Conservation (phyloP, 768 basidiomycete species). For the Pseudohyphozyma bogoriensis region DNA sequence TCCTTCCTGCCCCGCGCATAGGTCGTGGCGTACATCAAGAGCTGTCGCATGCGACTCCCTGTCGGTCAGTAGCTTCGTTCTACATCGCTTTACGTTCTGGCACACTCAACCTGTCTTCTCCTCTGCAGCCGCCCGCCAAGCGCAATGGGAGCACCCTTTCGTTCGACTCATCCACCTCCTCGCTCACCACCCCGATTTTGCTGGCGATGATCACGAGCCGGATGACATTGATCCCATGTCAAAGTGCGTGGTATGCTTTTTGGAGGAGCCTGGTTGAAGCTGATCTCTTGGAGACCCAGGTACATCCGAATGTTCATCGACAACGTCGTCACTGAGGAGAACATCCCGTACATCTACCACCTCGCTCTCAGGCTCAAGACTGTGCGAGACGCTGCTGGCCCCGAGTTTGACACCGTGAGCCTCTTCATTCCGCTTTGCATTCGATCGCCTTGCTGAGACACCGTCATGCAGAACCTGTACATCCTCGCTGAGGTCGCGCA, state of each 20-base stretch:
- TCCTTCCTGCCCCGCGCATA: too few relatives aligned
- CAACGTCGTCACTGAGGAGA: conserved; percentile 64
- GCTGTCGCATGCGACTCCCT: too few relatives aligned
- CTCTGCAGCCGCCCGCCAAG: conserved; percentile 3
- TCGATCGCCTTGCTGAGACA: neutral
- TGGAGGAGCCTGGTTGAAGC: neutral
- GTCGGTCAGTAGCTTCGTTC: neutral
- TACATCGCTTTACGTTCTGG: neutral
- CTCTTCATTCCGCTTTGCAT: neutral
- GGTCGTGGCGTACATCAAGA: neutral
- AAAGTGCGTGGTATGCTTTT: conserved; percentile 49
- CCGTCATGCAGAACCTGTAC: conserved; percentile 71
- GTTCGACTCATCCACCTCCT: conserved; percentile 76
- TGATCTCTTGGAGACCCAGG: conserved; percentile 41
- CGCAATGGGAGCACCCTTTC: conserved; percentile 56
- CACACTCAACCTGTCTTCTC: neutral
- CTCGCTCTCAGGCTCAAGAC: conserved; percentile 76
- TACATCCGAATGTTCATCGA: conserved; percentile 84
- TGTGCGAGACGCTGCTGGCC: conserved; percentile 65
- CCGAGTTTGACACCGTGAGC: conserved; percentile 57
- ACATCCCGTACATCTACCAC: conserved; percentile 70
- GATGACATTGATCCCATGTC: conserved; percentile 67
- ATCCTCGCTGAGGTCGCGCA: conserved; percentile 79
- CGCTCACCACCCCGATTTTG: conserved; percentile 90
- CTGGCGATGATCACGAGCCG: conserved; percentile 44